Conservation (phyloP, 169 alveolate genomes). For the Theileria equi region DNA sequence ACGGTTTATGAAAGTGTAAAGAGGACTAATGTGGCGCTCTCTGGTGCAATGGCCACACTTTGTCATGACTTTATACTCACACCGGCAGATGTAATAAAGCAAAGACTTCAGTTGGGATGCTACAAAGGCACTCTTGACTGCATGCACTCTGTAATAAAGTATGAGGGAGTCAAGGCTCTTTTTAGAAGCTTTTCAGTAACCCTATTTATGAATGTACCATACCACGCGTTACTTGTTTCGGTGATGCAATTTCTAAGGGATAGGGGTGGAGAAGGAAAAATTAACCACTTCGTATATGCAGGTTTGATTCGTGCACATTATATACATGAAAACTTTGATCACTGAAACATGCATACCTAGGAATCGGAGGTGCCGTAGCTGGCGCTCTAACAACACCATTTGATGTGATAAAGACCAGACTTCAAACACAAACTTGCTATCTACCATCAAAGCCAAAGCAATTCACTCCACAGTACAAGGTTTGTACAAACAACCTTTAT, state of each 20-base stretch:
- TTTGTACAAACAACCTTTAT: background rate
- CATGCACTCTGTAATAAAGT: constrained; percentile 63
- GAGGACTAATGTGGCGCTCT: constrained; percentile 71
- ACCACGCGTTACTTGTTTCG: constrained; percentile 87
- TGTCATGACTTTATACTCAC: constrained; percentile 93
- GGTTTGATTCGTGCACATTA: background rate
- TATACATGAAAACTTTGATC: background rate
- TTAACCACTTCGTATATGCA: constrained; percentile 1
- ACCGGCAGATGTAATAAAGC: constrained; percentile 96
- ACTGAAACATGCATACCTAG: constrained; percentile 74
- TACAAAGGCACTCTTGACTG: constrained; percentile 69
- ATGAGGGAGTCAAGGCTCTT: constrained; percentile 89
- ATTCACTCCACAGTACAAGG: background rate
- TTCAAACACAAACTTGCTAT: constrained; percentile 87
- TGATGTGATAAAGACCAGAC: constrained; percentile 94
- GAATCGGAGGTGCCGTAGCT: constrained; percentile 94
- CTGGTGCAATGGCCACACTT: constrained; percentile 93
- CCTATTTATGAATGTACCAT: constrained; percentile 92
- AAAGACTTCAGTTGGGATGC: constrained; percentile 89
- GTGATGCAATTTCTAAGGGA: constrained; percentile 89
- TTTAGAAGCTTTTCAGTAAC: constrained; percentile 92
- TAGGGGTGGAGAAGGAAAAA: background rate
- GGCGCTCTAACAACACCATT: constrained; percentile 93
- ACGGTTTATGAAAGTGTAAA: constrained; percentile 82
- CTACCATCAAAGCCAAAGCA: constrained; percentile 11